Evolutionary conservation across 441 rosid species (phyloP), one percentile per base, ranked within the genome.

Genomic region (Melastoma candidum): DNA sequence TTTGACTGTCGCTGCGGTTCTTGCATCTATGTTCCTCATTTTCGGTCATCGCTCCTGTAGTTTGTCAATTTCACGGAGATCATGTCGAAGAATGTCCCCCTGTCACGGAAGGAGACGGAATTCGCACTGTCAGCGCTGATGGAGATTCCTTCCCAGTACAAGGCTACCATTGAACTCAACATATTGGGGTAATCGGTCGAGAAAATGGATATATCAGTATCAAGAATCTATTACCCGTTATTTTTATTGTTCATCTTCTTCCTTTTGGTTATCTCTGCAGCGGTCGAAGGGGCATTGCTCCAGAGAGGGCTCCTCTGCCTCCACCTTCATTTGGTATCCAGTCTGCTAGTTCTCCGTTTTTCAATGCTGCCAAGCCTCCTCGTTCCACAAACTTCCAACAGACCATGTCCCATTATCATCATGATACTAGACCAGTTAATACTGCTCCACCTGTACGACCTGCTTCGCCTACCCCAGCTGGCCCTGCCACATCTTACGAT

Each of bases 91-190:
- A 76, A 69, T 63, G 60, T 56, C 54, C 65, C 71, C 55, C 60
- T 63, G 25, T 65, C 78, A 22, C 76, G 85, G 62, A 93, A 80
- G 69, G 82, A 93, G 71, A 68, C 90, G 12, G 96, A 88, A 54
- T 93, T 93, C 69, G 90, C 98, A 32, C 95, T 88, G 25, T 67
- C 95, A 8, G 85, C 95, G 6, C 74, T 88, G 77, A 92, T 92
- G 98, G 98, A 92, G 70, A 78, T 92, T 61, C 98, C 98, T 2
- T 69, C 85, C 64, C 97, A 92, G 61, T 88, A 92, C 55, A 86
- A 81, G 68, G 98, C 98, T 59, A 82, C 95, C 11, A 51, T 93
- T 2, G 98, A 89, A 68, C 80, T 78, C 36, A 79, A 84, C 14
- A 63, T 93, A 48, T 70, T 93, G 63, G 97, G 99, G 99, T 93